phyloP scores from a whole-genome alignment of 345 rosid species.

The Lenwebbia sp. region DNA sequence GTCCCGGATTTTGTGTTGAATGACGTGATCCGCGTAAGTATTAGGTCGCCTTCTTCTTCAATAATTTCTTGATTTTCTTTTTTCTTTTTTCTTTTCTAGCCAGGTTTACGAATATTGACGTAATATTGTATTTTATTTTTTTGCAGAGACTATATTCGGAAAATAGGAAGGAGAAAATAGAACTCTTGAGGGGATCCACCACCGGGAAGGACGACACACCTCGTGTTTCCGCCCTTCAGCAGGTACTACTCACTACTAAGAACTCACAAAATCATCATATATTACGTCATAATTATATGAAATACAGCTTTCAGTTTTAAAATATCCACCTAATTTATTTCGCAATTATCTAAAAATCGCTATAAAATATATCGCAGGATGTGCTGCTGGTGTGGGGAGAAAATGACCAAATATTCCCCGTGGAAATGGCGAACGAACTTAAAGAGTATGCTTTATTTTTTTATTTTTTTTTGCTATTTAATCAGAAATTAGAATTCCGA shows the following conservation, averaged over 20 bases:
- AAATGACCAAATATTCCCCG: slow-evolving; percentile 64
- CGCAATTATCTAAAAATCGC: too few relatives aligned
- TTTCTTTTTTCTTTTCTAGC: background rate
- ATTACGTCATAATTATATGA: background rate
- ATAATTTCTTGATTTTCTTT: background rate
- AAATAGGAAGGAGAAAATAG: slow-evolving; percentile 64
- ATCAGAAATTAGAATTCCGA: background rate
- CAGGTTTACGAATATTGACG: background rate
- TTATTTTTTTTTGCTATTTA: background rate
- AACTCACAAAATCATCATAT: background rate
- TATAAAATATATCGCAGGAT: slow-evolving; percentile 22
- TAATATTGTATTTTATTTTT: background rate
- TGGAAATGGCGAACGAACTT: slow-evolving; percentile 70
- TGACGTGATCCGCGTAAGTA: slow-evolving; percentile 45
- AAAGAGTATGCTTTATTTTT: slow-evolving; percentile 25
- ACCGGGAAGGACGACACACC: slow-evolving; percentile 32
- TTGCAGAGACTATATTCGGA: slow-evolving; percentile 48
- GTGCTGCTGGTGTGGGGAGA: slow-evolving; percentile 83
- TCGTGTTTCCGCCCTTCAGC: slow-evolving; percentile 40
- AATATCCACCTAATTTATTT: too few relatives aligned
- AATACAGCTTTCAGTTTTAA: too few relatives aligned
- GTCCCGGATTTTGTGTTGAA: slow-evolving; percentile 53
- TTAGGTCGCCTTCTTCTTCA: background rate
- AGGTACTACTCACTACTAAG: slow-evolving; percentile 18
- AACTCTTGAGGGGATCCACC: slow-evolving; percentile 49